A percentile compares a stretch with the other conserved stretches of the same genome.
Evolutionary conservation across 2,329 filamentous ascomycete genomes (phyloP).

Genomic region (Penicillium polonicum): DNA sequence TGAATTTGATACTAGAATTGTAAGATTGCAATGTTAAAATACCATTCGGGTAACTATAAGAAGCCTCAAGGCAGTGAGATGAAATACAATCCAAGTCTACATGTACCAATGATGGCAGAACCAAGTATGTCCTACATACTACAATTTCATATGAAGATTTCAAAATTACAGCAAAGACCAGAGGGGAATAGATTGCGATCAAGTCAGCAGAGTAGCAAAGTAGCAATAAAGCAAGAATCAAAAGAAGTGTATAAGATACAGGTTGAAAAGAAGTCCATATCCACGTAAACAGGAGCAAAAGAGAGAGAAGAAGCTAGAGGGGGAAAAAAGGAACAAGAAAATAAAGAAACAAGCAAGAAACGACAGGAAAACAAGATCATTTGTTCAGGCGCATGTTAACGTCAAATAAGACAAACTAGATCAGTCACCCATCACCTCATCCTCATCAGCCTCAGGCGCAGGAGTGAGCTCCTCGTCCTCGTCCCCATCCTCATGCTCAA

Average conservation of each 20-base stretch:
- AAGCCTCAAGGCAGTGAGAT: no score
- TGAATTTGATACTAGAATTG: background rate
- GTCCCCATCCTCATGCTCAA: slow-evolving; percentile 31
- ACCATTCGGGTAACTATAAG: no score
- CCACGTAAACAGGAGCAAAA: slow-evolving; percentile 11
- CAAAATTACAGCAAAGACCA: background rate
- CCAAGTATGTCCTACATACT: background rate
- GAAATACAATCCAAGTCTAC: background rate
- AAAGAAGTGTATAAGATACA: slow-evolving; percentile 5
- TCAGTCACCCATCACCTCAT: slow-evolving; percentile 47
- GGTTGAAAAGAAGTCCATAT: slow-evolving; percentile 3
- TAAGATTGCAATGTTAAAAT: slow-evolving; percentile 12
- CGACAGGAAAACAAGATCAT: background rate
- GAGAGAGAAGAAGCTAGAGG: slow-evolving; percentile 1
- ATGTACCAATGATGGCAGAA: background rate
- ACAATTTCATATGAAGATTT: background rate
- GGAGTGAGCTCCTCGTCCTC: slow-evolving; percentile 30
- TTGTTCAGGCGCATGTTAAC: slow-evolving; percentile 12
- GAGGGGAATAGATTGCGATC: slow-evolving; percentile 12
- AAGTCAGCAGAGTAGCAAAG: slow-evolving; percentile 1
- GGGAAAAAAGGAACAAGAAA: slow-evolving; percentile 8
- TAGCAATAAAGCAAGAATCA: background rate
- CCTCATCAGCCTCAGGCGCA: slow-evolving; percentile 37
- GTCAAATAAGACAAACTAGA: slow-evolving; percentile 9
- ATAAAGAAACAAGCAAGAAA: background rate